phyloP scores from a whole-genome alignment of 305 asterid genomes.

The Withania somnifera region DNA sequence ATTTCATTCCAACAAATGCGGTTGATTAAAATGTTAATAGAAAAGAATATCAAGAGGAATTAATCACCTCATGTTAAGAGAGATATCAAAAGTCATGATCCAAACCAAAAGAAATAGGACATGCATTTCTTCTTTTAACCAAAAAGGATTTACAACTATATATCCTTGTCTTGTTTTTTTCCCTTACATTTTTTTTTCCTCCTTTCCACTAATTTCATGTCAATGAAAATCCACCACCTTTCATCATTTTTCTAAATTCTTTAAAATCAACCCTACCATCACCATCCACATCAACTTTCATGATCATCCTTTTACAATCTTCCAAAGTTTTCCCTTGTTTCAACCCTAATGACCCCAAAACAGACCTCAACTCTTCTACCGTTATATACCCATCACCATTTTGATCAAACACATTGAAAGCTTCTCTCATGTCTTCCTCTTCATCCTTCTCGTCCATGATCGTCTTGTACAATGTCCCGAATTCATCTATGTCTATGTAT shows the following conservation, averaged over 20 bases:
- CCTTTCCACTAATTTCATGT: not conserved
- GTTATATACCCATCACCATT: slow-evolving; percentile 59
- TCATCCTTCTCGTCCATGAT: slow-evolving; percentile 38
- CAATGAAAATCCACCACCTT: slow-evolving; percentile 43
- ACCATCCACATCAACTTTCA: slow-evolving; percentile 52
- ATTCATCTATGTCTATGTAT: slow-evolving; percentile 38
- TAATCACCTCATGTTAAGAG: too few relatives aligned
- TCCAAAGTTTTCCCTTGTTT: slow-evolving; percentile 49
- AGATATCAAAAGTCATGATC: not conserved
- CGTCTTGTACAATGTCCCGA: slow-evolving; percentile 31
- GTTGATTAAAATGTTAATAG: too few relatives aligned
- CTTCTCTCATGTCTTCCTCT: slow-evolving; percentile 55
- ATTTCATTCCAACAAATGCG: too few relatives aligned
- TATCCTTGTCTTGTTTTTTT: not conserved
- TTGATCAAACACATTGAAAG: slow-evolving; percentile 54
- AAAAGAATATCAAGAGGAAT: too few relatives aligned
- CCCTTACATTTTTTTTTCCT: not conserved
- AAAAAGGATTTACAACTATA: not conserved
- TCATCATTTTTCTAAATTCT: slow-evolving; percentile 60
- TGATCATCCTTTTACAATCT: slow-evolving; percentile 47
- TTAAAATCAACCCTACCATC: slow-evolving; percentile 51
- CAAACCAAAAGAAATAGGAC: not conserved
- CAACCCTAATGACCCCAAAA: slow-evolving; percentile 42
- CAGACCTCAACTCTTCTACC: slow-evolving; percentile 48
- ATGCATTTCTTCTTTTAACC: not conserved